Evolutionary conservation across 2,329 filamentous ascomycete genomes (phyloP).

Genomic region (Fusarium euwallaceae): DNA sequence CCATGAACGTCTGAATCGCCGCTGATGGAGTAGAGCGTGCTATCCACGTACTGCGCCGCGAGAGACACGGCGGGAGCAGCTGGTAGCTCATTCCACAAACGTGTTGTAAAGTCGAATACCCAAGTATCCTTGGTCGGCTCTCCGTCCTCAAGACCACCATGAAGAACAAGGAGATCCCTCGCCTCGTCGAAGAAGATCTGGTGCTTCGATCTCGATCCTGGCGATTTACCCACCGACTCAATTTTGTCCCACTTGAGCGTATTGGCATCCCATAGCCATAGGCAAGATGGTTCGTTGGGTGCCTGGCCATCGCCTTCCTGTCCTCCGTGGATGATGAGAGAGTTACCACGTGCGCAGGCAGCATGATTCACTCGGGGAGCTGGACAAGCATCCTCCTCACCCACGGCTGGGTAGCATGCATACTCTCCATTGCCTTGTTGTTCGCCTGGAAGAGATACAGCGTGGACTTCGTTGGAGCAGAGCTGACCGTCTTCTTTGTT

Average conservation of each 20-base stretch:
- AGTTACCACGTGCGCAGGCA: conserved; percentile 22
- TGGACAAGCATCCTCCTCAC: conserved; percentile 16
- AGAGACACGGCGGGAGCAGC: conserved; percentile 17
- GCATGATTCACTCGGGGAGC: conserved; percentile 22
- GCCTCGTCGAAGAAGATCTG: conserved; percentile 30
- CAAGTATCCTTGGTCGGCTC: conserved; percentile 23
- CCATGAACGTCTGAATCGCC: conserved; percentile 30
- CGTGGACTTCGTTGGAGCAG: conserved; percentile 35
- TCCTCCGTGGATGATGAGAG: conserved; percentile 32
- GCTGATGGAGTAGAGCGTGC: conserved; percentile 35
- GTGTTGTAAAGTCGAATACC: conserved; percentile 34
- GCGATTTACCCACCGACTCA: conserved; percentile 21
- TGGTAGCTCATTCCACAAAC: conserved; percentile 26
- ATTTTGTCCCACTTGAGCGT: conserved; percentile 21
- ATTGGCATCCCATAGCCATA: conserved; percentile 37
- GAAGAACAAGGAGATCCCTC: conserved; percentile 30
- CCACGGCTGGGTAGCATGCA: conserved; percentile 37
- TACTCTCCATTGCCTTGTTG: conserved; percentile 22
- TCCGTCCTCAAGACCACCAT: conserved; percentile 24
- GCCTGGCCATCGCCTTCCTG: conserved; percentile 5
- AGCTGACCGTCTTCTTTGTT: conserved; percentile 26
- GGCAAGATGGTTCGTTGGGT: conserved; percentile 24
- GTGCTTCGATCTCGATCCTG: conserved; percentile 12
- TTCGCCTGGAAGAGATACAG: conserved; percentile 9
- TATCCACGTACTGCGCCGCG: conserved; percentile 28